phyloP scores from a whole-genome alignment of 2,329 filamentous ascomycete genomes.

The Talaromyces atroroseus region DNA sequence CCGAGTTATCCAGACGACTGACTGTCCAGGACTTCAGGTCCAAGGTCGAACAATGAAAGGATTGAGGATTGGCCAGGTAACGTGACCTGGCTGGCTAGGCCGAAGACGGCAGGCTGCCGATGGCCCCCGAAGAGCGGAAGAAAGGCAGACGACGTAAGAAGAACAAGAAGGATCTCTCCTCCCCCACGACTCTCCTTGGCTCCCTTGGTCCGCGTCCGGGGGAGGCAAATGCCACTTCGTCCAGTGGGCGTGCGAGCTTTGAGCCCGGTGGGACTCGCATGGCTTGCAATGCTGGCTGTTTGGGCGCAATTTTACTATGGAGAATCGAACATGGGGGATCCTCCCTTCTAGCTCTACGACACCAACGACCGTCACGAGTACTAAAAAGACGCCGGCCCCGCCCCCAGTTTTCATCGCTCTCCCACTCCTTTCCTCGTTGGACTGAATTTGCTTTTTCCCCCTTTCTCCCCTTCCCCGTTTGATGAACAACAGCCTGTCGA shows the following conservation, averaged over 20 bases:
- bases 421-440: background rate
- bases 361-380: background rate
- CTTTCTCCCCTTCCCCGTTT: background rate
- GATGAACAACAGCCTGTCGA: background rate
- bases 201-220: background rate
- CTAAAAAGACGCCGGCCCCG: slow-evolving; percentile 13
- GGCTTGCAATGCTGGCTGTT: background rate
- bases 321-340: slow-evolving; percentile 8
- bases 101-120: background rate
- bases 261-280: background rate
- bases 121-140: background rate
- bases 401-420: slow-evolving; percentile 8
- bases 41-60: too few species aligned
- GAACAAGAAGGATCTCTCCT: too few species aligned
- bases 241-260: background rate
- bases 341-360: background rate
- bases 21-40: too few species aligned
- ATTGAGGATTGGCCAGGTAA: background rate
- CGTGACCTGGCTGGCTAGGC: background rate
- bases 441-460: background rate
- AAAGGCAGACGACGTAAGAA: too few species aligned
- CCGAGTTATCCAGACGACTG: background rate
- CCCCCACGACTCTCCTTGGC: background rate
- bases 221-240: slow-evolving; percentile 2
- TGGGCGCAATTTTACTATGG: background rate